Conservation (phyloP, 768 basidiomycete genomes). For the Lactarius trivialis region DNA sequence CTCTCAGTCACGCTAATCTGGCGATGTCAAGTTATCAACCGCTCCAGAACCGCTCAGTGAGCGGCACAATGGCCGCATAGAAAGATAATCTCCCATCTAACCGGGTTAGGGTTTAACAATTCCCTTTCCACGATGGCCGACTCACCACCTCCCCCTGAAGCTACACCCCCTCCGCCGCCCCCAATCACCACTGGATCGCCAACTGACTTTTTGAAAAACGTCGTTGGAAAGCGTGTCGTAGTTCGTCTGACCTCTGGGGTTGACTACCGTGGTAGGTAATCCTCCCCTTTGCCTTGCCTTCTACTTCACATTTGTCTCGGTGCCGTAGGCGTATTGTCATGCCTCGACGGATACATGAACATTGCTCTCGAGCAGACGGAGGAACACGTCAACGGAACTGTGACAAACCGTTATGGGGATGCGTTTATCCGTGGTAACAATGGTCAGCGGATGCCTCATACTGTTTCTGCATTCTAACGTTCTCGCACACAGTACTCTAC, state of each 20-base stretch:
- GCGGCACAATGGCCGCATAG: not conserved
- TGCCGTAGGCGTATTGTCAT: constrained; percentile 77
- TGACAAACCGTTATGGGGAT: constrained; percentile 89
- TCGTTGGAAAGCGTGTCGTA: constrained; percentile 93
- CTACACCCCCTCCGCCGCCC: constrained; percentile 42
- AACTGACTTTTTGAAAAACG: constrained; percentile 89
- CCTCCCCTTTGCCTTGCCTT: constrained; percentile 2
- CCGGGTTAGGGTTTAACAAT: not conserved
- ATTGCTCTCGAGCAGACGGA: constrained; percentile 96
- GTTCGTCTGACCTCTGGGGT: constrained; percentile 51
- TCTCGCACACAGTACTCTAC: constrained; percentile 51
- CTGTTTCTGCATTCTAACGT: not conserved
- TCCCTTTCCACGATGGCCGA: constrained; percentile 27
- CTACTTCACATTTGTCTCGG: not conserved
- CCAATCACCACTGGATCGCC: constrained; percentile 64
- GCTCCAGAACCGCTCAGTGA: no score
- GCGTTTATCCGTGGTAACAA: constrained; percentile 95
- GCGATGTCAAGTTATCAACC: no score
- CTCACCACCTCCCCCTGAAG: constrained; percentile 35
- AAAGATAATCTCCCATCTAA: not conserved
- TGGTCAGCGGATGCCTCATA: constrained; percentile 38
- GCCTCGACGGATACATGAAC: constrained; percentile 99
- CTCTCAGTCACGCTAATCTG: not conserved
- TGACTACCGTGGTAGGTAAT: constrained; percentile 14
- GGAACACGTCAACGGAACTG: constrained; percentile 83